Evolutionary conservation across 495 filamentous ascomycete species (phyloP), one percentile per base, ranked within the genome.

Genomic region (Neurospora sp.): DNA sequence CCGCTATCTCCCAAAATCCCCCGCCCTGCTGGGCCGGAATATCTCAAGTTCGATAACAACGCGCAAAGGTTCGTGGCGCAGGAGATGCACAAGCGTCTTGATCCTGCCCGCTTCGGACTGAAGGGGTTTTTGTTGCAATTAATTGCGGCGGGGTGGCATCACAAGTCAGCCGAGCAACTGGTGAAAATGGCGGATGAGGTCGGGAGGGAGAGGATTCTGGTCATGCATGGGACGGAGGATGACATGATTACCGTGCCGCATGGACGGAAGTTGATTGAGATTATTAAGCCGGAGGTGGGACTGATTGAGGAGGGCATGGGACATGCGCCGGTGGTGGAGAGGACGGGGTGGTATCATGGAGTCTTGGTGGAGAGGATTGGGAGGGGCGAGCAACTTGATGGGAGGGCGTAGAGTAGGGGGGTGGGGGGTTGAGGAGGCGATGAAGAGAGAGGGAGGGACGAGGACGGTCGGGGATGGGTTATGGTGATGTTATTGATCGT

Each of bases 41-140:
- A 85, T 68, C 78, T 74, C 31, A 83, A 82, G 3, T 97, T 94
- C 82, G 84, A 86, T 3, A 93, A 85, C 70, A 94, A 93, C 77
- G 92, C 88, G 42, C 90, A 94, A 78, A 88, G 93, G 41, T 94
- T 93, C 77, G 88, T 90, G 0, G 93, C 93, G 7, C 88, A 91
- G 70, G 91, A 95, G 78, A 72, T 96, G 72, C 81, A 77, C 59
- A 95, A 95, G 79, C 85, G 91, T 11, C 78, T 80, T 31, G 83
- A 92, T 69, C 74, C 76, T 10, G 77, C 81, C 0, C 82, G 80
- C 8, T 93, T 91, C 75, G 87, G 86, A 0, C 83, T 85, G 65
- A 86, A 85, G 46, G 92, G 92, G 4, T 93, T 94, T 78, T 74
- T 96, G 41, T 82, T 92, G 73, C 93, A 97, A 79, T 85, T 91